phyloP scores from a whole-genome alignment of 2,329 filamentous ascomycete genomes.

The Ciborinia camelliae region DNA sequence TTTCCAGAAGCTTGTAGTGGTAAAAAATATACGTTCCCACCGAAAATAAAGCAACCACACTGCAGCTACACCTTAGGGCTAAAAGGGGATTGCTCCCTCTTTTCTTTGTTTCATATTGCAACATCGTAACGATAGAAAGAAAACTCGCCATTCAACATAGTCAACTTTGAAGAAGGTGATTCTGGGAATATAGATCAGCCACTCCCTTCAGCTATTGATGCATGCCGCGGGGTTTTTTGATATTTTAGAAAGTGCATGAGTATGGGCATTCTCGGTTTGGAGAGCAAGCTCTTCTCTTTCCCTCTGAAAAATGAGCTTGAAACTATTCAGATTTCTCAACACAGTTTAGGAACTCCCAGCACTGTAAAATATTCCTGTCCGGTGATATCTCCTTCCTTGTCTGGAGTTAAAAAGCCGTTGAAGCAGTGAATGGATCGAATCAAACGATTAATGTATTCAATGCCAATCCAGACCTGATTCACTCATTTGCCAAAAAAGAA shows the following conservation, averaged over 20 bases:
- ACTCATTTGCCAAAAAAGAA: background rate
- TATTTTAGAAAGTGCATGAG: background rate
- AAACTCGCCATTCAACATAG: background rate
- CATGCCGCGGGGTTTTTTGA: background rate
- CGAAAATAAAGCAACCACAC: background rate
- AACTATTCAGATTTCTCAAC: background rate
- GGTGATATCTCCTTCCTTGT: background rate
- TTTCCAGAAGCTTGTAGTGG: background rate
- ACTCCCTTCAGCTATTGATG: background rate
- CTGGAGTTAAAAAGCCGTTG: background rate
- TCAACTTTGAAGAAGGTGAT: background rate
- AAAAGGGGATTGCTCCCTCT: background rate
- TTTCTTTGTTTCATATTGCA: background rate
- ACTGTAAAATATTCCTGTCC: background rate
- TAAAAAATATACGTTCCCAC: background rate
- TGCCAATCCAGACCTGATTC: background rate
- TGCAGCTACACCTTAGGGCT: background rate
- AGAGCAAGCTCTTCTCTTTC: background rate
- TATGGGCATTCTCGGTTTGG: background rate
- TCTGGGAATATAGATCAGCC: background rate
- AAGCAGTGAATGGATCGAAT: background rate
- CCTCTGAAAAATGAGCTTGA: background rate
- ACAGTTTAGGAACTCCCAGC: background rate
- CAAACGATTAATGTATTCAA: background rate
- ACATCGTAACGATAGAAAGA: too few species aligned